A percentile compares a stretch with the other conserved stretches of the same genome.
These are phyloP conservation scores for Calonectria henricotiae DNA, from an alignment of 2,329 filamentous ascomycete genomes.

Conservation along the genomic window DNA sequence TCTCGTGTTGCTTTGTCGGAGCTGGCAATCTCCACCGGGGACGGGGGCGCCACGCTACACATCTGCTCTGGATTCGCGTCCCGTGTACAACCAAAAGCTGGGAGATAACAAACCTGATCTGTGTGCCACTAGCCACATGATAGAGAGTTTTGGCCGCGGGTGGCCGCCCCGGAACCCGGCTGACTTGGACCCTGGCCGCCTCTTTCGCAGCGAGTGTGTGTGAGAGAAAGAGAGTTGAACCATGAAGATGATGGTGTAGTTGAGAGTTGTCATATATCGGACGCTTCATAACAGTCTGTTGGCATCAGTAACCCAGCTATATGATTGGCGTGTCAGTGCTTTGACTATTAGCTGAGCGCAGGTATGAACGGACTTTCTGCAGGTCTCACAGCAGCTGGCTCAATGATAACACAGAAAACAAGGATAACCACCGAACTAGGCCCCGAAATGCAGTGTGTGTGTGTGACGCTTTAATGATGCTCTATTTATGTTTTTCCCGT, in stretches of 20 bases:
- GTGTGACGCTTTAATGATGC: background rate
- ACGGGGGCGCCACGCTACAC: constrained; percentile 51
- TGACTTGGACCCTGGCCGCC: constrained; percentile 53
- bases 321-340: constrained; percentile 53
- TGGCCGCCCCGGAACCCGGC: constrained; percentile 54
- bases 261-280: constrained; percentile 60
- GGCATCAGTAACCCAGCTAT: constrained; percentile 33
- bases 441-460: background rate
- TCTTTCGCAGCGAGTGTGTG: constrained; percentile 60
- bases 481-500: background rate
- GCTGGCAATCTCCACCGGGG: constrained; percentile 31
- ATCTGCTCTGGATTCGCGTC: constrained; percentile 56
- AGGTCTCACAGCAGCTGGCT: background rate
- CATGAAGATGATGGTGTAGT: constrained; percentile 51
- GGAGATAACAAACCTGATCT: constrained; percentile 35
- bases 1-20: constrained; percentile 8
- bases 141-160: constrained; percentile 56
- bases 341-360: constrained; percentile 59
- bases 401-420: background rate
- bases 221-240: constrained; percentile 59
- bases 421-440: background rate
- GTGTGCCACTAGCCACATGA: constrained; percentile 52
- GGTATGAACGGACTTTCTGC: constrained; percentile 18
- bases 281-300: constrained; percentile 65
- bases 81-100: constrained; percentile 49